These are phyloP conservation scores for Cotoneaster glaucophyllus DNA, from an alignment of 306 rosid genomes.

Conservation along the genomic window DNA sequence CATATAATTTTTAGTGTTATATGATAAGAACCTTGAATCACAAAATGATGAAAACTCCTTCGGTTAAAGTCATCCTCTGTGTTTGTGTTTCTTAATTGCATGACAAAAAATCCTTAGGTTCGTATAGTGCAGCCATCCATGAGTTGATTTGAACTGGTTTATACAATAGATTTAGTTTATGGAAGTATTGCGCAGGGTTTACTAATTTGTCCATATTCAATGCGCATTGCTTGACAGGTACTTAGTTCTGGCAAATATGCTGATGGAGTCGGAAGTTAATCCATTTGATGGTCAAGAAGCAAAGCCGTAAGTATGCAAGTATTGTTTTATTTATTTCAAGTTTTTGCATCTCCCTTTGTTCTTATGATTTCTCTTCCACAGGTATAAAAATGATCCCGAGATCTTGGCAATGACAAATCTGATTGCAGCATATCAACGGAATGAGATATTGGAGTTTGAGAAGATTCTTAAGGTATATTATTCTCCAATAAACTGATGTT, in stretches of 20 bases:
- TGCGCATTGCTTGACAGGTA: constrained; percentile 43
- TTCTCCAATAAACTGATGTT: constrained; percentile 2
- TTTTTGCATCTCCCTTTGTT: background rate
- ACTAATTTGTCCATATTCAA: constrained; percentile 2
- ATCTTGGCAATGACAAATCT: constrained; percentile 98
- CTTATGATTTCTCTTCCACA: constrained; percentile 28
- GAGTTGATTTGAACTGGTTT: background rate
- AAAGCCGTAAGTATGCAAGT: constrained; percentile 35
- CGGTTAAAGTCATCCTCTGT: background rate
- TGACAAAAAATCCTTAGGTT: background rate
- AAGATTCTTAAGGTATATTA: constrained; percentile 81
- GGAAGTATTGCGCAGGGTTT: background rate
- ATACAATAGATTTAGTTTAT: background rate
- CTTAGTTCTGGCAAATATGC: constrained; percentile 75
- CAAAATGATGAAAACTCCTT: background rate
- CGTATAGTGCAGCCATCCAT: background rate
- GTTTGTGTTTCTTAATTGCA: background rate
- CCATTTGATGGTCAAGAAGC: constrained; percentile 58
- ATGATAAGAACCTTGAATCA: background rate
- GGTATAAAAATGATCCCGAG: constrained; percentile 97
- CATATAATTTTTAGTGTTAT: background rate
- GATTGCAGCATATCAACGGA: constrained; percentile 92
- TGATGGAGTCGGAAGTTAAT: constrained; percentile 49
- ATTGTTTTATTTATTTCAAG: background rate
- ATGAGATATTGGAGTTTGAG: constrained; percentile 96